Evolutionary conservation across 179 eudicot genomes (phyloP).

Genomic region (Spergularia azorica): DNA sequence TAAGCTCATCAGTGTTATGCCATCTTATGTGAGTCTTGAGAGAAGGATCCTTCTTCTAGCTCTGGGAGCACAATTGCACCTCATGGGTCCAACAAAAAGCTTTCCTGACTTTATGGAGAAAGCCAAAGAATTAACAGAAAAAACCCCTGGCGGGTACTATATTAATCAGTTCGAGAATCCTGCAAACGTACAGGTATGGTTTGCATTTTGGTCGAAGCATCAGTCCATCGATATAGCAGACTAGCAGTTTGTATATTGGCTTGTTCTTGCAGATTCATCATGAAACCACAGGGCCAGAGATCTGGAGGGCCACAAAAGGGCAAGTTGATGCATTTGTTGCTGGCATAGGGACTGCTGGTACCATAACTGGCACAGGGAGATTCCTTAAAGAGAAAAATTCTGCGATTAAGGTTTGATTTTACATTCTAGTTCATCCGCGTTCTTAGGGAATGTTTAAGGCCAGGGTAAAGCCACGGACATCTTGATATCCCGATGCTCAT

Average conservation of each 20-base stretch:
- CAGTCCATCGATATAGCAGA: background rate
- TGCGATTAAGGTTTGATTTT: constrained; percentile 58
- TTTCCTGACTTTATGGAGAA: constrained; percentile 53
- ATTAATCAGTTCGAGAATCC: constrained; percentile 81
- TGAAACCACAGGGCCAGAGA: constrained; percentile 92
- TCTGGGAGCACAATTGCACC: constrained; percentile 70
- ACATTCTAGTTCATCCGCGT: background rate
- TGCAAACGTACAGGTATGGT: constrained; percentile 69
- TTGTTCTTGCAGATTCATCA: constrained; percentile 53
- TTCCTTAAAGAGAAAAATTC: constrained; percentile 79
- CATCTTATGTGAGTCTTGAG: constrained; percentile 60
- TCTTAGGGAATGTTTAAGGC: too few relatives aligned
- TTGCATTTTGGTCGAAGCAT: background rate
- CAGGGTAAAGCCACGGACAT: too few relatives aligned
- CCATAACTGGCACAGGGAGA: constrained; percentile 71
- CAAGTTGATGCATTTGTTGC: constrained; percentile 72
- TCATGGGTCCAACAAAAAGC: constrained; percentile 56
- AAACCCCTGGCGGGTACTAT: constrained; percentile 56
- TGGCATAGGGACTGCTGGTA: constrained; percentile 91
- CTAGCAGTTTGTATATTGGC: background rate
- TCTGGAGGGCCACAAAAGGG: constrained; percentile 76
- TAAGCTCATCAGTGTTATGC: constrained; percentile 68
- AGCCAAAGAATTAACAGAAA: constrained; percentile 54
- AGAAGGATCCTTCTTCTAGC: constrained; percentile 62
- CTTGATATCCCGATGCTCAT: too few relatives aligned